A percentile compares a stretch with the other conserved stretches of the same genome.
These are phyloP conservation scores for Artomyces pyxidatus DNA, from an alignment of 768 basidiomycete species.

Conservation along the genomic window DNA sequence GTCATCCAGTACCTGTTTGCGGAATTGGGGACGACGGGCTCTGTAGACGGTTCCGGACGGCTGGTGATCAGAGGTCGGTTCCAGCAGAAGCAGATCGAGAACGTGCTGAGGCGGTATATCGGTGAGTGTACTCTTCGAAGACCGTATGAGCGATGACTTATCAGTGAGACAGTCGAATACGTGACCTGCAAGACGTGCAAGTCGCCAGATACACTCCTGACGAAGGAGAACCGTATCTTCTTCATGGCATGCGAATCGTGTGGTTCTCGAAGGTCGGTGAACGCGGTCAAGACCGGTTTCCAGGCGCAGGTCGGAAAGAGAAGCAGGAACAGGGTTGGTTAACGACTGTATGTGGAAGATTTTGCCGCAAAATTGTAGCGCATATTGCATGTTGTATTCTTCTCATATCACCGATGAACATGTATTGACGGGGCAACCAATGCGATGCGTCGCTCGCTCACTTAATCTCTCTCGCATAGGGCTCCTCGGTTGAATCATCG, in stretches of 20 bases:
- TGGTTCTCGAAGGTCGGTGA: constrained; percentile 85
- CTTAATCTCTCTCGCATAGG: too few species aligned
- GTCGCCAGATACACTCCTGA: constrained; percentile 92
- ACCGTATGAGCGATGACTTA: constrained; percentile 1
- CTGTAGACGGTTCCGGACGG: constrained; percentile 85
- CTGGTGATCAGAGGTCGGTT: constrained; percentile 97
- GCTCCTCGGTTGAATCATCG: too few species aligned
- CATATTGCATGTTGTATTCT: constrained; percentile 16
- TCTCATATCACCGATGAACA: constrained; percentile 6
- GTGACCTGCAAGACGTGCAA: constrained; percentile 99
- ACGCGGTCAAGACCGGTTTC: constrained; percentile 97
- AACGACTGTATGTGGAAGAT: constrained; percentile 7
- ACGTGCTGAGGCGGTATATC: constrained; percentile 92
- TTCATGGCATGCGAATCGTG: constrained; percentile 94
- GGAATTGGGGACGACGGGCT: constrained; percentile 97
- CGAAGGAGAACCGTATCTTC: constrained; percentile 98
- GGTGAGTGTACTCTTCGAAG: constrained; percentile 43
- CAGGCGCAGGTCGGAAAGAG: constrained; percentile 91
- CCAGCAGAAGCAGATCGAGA: constrained; percentile 98
- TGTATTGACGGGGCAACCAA: too few species aligned
- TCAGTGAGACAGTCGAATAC: constrained; percentile 73
- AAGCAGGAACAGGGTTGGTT: constrained; percentile 74
- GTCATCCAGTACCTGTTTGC: constrained; percentile 96
- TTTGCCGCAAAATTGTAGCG: constrained; percentile 7
- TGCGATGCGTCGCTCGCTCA: too few species aligned